These are phyloP conservation scores for Emergomyces pasteurianus DNA, from an alignment of 2,329 filamentous ascomycete genomes.

Conservation along the genomic window DNA sequence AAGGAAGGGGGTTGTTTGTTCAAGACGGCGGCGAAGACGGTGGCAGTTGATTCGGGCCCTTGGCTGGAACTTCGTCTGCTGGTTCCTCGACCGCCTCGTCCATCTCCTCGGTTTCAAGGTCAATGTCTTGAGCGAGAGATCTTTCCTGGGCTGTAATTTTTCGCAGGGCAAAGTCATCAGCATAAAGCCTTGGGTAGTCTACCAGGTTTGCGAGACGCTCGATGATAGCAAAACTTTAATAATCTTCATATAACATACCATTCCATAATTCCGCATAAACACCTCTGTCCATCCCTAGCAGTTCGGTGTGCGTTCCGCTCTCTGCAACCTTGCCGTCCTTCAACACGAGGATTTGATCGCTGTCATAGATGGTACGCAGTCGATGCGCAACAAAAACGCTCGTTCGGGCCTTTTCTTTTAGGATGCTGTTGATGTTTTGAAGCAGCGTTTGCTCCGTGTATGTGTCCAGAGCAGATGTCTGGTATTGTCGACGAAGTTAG, in stretches of 20 bases:
- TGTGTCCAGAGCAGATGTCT: slow-evolving; percentile 79
- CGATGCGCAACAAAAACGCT: slow-evolving; percentile 93
- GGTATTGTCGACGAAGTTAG: neutral
- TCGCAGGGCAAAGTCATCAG: neutral
- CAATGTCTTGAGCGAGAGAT: slow-evolving; percentile 32
- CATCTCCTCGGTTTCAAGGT: slow-evolving; percentile 22
- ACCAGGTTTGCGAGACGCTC: neutral
- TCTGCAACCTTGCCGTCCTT: slow-evolving; percentile 77
- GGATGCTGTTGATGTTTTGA: slow-evolving; percentile 82
- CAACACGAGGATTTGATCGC: slow-evolving; percentile 83
- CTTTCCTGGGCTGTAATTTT: slow-evolving; percentile 49
- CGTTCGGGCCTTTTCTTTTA: slow-evolving; percentile 77
- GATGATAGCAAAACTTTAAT: neutral
- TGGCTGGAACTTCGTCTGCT: neutral
- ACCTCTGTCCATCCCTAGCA: slow-evolving; percentile 61
- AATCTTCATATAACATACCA: slow-evolving; percentile 43
- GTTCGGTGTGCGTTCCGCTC: slow-evolving; percentile 71
- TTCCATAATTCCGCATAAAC: slow-evolving; percentile 88
- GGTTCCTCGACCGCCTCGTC: slow-evolving; percentile 9
- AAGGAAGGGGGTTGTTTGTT: neutral
- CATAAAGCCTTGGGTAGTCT: neutral
- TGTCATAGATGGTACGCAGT: slow-evolving; percentile 84
- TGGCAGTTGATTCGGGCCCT: neutral
- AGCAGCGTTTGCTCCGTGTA: slow-evolving; percentile 86
- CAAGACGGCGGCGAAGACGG: neutral